Base-by-base conservation (phyloP, 75 land plant species). In the Pinus tabuliformis region DNA sequence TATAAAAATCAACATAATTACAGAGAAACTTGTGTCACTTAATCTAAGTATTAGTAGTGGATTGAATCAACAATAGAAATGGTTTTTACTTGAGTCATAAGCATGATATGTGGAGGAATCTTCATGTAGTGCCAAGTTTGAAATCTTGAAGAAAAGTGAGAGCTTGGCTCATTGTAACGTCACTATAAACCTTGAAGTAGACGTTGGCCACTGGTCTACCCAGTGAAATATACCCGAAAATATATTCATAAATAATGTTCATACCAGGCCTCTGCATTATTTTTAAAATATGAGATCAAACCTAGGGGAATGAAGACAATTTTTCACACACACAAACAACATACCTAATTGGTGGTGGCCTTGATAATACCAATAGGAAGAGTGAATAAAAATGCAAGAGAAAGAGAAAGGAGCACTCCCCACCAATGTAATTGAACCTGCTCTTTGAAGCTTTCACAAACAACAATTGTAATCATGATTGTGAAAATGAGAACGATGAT, bases 81-180 rank as follows among this genome's bases (percentile, higher is more conserved):
- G n/a, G n/a, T n/a, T n/a, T n/a, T n/a, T n/a, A n/a, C n/a, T n/a
- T 1, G 94, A 74, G 90, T 90, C 56, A 87, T 17, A 76, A 92
- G 90, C 92, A 90, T 92, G 22, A 89, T 88, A 71, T 83, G 81
- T 16, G 92, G 93, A 52, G 95, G 95, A 45, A 90, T 84, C 71
- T 92, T 92, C 95, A 92, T 92, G 85, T 92, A 92, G 21, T 92
- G 6, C 94, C 92, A 0, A 89, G 88, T 86, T 92, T 92, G 84
- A 92, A 90, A 62, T 92, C 95, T 26, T 33, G 56, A n/a, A 92
- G 88, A 65, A n/a, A n/a, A n/a, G n/a, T n/a, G n/a, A n/a, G n/a
- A n/a, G n/a, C n/a, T n/a, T n/a, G n/a, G n/a, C n/a, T n/a, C 90
- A 93, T 89, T 79, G 90, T 95, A 79, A 92, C 89, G 60, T 88